A percentile compares a stretch with the other conserved stretches of the same genome.
phyloP scores from a whole-genome alignment of 257 asterid genomes.

The Nicotiana knightiana region DNA sequence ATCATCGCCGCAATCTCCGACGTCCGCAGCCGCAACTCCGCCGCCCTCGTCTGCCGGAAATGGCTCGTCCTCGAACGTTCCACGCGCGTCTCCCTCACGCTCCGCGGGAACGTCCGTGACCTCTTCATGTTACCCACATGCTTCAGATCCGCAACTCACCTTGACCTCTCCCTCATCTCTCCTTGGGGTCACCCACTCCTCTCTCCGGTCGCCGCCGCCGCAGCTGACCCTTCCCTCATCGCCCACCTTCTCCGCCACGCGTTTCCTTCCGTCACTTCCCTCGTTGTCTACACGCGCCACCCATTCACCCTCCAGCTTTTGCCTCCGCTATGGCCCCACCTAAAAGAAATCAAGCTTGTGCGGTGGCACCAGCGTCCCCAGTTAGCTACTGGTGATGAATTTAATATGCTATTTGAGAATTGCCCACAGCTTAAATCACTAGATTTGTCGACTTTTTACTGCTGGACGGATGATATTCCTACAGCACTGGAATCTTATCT shows the following conservation, averaged over 20 bases:
- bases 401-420: slow-evolving; percentile 32
- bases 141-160: slow-evolving; percentile 52
- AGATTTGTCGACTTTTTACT: slow-evolving; percentile 64
- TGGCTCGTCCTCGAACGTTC: slow-evolving; percentile 64
- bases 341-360: slow-evolving; percentile 58
- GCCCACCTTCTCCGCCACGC: slow-evolving; percentile 58
- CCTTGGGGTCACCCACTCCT: slow-evolving; percentile 83
- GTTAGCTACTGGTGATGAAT: slow-evolving; percentile 58
- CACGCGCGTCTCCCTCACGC: slow-evolving; percentile 67
- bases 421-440: slow-evolving; percentile 28
- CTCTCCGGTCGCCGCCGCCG: slow-evolving; percentile 22
- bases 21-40: slow-evolving; percentile 78
- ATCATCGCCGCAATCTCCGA: slow-evolving; percentile 63
- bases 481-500: slow-evolving; percentile 47
- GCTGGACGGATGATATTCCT: slow-evolving; percentile 90
- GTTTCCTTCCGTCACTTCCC: slow-evolving; percentile 51
- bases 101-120: slow-evolving; percentile 78
- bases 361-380: slow-evolving; percentile 94
- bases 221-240: slow-evolving; percentile 38
- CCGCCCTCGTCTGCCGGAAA: slow-evolving; percentile 62
- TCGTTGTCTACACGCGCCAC: slow-evolving; percentile 59
- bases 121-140: slow-evolving; percentile 54
- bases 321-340: slow-evolving; percentile 42
- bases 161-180: slow-evolving; percentile 77
- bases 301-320: slow-evolving; percentile 37